A percentile compares a stretch with the other conserved stretches of the same genome.
These are phyloP conservation scores for Xerocomellus amylosporus DNA, from an alignment of 768 basidiomycete genomes.

Conservation along the genomic window DNA sequence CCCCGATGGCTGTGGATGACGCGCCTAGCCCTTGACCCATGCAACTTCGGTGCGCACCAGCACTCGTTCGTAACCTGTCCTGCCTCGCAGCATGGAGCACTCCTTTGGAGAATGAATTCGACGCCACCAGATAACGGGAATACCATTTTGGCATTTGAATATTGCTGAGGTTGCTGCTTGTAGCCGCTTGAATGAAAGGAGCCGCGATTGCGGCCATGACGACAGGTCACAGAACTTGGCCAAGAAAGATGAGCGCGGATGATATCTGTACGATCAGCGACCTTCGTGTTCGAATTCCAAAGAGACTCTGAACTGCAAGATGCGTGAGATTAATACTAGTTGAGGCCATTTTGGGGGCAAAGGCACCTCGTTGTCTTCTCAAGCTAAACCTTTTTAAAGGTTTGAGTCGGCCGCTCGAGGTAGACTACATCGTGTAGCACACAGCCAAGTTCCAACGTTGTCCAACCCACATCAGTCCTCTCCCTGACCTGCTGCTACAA, in stretches of 20 bases:
- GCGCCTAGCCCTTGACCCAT: conserved; percentile 29
- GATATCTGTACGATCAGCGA: conserved; percentile 15
- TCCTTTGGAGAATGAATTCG: conserved; percentile 18
- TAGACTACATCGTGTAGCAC: conserved; percentile 24
- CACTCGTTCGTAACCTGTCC: conserved; percentile 1
- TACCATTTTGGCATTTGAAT: conserved; percentile 24
- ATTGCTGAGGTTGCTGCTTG: conserved; percentile 1
- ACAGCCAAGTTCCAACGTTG: conserved; percentile 3
- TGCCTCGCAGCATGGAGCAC: conserved; percentile 22
- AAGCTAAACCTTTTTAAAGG: conserved; percentile 23
- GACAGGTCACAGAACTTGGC: conserved; percentile 25
- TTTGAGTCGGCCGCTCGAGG: conserved; percentile 3
- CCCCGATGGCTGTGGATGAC: conserved; percentile 14
- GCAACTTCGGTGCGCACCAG: conserved; percentile 9
- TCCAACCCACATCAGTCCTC: conserved; percentile 13
- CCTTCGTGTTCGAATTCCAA: conserved; percentile 25
- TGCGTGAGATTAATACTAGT: conserved; percentile 21
- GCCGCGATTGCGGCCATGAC: conserved; percentile 18
- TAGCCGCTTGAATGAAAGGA: conserved; percentile 11
- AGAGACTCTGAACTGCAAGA: conserved; percentile 6
- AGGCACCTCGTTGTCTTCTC: conserved; percentile 26
- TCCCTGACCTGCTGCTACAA: not conserved
- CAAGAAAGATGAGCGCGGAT: conserved; percentile 4
- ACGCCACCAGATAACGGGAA: conserved; percentile 29
- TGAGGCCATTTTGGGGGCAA: conserved; percentile 22